These are phyloP conservation scores for Dryadomyces quercus-mongolicae DNA, from an alignment of 2,329 filamentous ascomycete species.

Conservation along the genomic window DNA sequence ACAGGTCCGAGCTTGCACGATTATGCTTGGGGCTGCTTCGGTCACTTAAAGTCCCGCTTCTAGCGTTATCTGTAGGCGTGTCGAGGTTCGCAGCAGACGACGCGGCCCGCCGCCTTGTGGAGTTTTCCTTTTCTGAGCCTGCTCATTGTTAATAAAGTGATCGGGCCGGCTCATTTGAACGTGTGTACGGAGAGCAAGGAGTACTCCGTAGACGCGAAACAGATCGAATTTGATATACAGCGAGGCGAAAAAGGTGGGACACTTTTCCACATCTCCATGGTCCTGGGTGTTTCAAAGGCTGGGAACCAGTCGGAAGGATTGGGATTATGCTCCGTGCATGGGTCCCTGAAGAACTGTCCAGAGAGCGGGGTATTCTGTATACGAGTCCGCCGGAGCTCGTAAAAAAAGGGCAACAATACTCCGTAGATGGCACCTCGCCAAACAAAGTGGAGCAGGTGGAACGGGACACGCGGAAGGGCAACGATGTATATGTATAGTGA, in stretches of 20 bases:
- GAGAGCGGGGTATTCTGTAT: too few species aligned
- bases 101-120: slow-evolving; percentile 41
- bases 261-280: neutral
- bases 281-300: neutral
- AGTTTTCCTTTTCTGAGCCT: slow-evolving; percentile 30
- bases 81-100: slow-evolving; percentile 53
- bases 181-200: neutral
- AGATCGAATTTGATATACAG: neutral
- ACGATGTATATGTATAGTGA: neutral
- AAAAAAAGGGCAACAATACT: neutral
- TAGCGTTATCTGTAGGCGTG: slow-evolving; percentile 34
- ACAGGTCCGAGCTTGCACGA: slow-evolving; percentile 60
- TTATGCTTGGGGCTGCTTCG: slow-evolving; percentile 47
- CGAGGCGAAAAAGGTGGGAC: neutral
- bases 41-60: slow-evolving; percentile 42
- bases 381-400: too few species aligned
- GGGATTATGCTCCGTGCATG: neutral
- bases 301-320: neutral
- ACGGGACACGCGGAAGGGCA: neutral
- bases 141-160: neutral
- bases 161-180: neutral
- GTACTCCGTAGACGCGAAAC: neutral
- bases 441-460: neutral
- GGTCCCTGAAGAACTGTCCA: too few species aligned
- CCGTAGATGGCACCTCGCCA: neutral